Base-by-base conservation (phyloP, 768 basidiomycete species). In the Nevesoporus exiguus region DNA sequence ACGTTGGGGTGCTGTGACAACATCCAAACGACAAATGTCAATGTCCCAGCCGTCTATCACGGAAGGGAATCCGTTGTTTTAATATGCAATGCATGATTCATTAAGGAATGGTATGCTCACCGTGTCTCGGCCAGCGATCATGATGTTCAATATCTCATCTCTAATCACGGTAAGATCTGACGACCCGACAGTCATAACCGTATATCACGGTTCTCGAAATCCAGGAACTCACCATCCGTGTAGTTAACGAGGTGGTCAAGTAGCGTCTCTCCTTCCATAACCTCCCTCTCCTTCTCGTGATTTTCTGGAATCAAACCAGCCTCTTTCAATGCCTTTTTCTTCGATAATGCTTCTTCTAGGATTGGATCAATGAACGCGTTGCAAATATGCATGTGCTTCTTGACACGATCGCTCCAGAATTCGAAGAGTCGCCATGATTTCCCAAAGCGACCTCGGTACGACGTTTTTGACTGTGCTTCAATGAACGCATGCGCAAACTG, bases 361-460 rank as follows among this genome's bases (percentile, higher is more conserved):
- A 86, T 78, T 2, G 81, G 81, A 34, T 81, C 75, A 31, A 85
- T 71, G 60, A 81, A 83, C 14, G 63, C 71, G 44, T 79, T 70
- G 19, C 86, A 75, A 11, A 79, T 70, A 30, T 67, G 63, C 74
- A 81, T 78, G 44, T 75, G 72, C 44, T 71, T 65, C 48, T 67
- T 69, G 11, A 79, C 71, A 27, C 70, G 72, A 64, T 85, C 81
- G 41, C 66, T 63, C 73, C 74, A 79, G 43, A 84, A 76, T 62
- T 86, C 83, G 8, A 61, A 43, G 5, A 85, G 59, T 1, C 78
- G 76, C 84, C 84, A 85, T 7, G 73, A 65, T 13, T 50, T 50
- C 2, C 81, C 79, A 13, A 73, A 62, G 6, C 75, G 69, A 7
- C 64, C 51, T 14, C 85, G 74, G 21, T 66, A 54, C 2, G 78